Evolutionary conservation across 1,284 basidiomycete species (phyloP).

Genomic region (Rugosomyces carneus): DNA sequence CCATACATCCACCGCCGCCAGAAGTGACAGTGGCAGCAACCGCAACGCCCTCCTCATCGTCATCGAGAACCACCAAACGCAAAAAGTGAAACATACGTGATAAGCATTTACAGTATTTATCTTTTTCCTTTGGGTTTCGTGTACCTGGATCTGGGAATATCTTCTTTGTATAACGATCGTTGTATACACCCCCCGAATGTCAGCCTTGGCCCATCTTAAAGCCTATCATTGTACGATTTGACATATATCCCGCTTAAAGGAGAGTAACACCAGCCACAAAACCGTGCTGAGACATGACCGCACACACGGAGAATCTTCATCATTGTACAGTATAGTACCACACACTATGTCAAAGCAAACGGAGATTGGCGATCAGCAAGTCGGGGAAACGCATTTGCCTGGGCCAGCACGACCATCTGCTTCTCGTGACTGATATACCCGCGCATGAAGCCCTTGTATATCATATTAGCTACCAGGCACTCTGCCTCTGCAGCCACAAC

Average conservation of each 20-base stretch:
- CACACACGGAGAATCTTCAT: background rate
- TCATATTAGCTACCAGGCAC: slow-evolving; percentile 91
- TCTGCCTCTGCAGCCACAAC: slow-evolving; percentile 79
- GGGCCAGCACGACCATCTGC: slow-evolving; percentile 86
- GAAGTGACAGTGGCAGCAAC: slow-evolving; percentile 8
- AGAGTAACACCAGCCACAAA: background rate
- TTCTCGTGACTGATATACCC: slow-evolving; percentile 97
- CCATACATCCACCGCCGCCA: slow-evolving; percentile 3
- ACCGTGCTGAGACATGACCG: background rate
- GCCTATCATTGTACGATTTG: too few species aligned
- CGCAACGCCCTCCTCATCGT: slow-evolving; percentile 5
- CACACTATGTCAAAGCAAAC: slow-evolving; percentile 32
- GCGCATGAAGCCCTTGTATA: slow-evolving; percentile 86
- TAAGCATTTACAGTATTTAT: slow-evolving; percentile 3
- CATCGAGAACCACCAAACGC: slow-evolving; percentile 13
- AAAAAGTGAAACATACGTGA: slow-evolving; percentile 11
- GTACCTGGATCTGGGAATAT: too few species aligned
- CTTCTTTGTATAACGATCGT: too few species aligned
- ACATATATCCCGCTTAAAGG: too few species aligned
- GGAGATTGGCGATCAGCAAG: slow-evolving; percentile 54
- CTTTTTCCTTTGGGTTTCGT: too few species aligned
- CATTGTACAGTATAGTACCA: background rate
- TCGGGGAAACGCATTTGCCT: slow-evolving; percentile 77
- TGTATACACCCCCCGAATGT: too few species aligned
- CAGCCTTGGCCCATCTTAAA: too few species aligned